phyloP scores from a whole-genome alignment of 306 rosid genomes.

The Citrullus colocynthis region DNA sequence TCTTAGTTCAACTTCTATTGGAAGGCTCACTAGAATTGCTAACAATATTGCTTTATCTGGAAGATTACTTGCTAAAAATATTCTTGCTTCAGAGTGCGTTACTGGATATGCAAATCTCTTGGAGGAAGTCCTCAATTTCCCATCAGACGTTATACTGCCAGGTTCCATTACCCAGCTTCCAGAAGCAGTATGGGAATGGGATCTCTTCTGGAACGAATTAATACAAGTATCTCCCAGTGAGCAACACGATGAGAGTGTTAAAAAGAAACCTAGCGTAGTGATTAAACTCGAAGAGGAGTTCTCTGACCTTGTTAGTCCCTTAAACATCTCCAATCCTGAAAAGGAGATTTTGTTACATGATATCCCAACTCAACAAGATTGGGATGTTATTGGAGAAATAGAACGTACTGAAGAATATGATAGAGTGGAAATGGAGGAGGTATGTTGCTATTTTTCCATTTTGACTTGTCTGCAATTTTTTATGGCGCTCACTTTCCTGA shows the following conservation, averaged over 20 bases:
- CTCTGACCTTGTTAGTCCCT: constrained; percentile 21
- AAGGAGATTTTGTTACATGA: constrained; percentile 26
- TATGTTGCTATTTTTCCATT: constrained; percentile 17
- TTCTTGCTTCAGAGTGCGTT: constrained; percentile 70
- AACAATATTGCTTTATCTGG: constrained; percentile 63
- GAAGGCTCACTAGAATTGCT: constrained; percentile 76
- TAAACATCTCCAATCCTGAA: constrained; percentile 29
- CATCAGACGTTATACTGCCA: constrained; percentile 60
- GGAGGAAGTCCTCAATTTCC: constrained; percentile 75
- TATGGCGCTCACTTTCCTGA: neutral
- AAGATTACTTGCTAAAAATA: constrained; percentile 54
- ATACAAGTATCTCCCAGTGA: constrained; percentile 9
- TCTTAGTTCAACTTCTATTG: constrained; percentile 39
- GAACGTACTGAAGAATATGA: constrained; percentile 73
- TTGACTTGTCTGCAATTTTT: neutral
- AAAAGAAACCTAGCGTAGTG: constrained; percentile 28
- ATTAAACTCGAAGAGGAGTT: constrained; percentile 56
- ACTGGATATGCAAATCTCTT: constrained; percentile 70
- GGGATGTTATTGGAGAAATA: constrained; percentile 56
- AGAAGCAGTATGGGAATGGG: constrained; percentile 71
- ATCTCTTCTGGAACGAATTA: constrained; percentile 39
- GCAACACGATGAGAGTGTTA: constrained; percentile 16
- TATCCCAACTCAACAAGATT: constrained; percentile 45
- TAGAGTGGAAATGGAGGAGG: constrained; percentile 77
- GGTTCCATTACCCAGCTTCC: constrained; percentile 61